Conservation (phyloP, 2,329 filamentous ascomycete species). For the Penicillium freii region DNA sequence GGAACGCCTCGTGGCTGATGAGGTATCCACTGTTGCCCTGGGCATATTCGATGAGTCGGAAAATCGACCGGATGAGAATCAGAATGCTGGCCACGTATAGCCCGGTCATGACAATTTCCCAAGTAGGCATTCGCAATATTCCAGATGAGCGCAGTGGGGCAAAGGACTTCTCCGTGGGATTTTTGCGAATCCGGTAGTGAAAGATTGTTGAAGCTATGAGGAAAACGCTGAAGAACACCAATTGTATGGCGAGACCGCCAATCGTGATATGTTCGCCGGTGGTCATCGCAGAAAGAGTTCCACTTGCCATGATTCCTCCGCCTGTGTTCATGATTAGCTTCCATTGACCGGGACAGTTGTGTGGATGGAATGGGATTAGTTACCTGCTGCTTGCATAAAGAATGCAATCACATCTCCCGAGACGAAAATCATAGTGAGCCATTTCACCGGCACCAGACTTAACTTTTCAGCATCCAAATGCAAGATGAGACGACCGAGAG, state of each 20-base stretch:
- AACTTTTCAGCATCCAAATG: conserved; percentile 41
- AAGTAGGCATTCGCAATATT: not conserved
- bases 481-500: conserved; percentile 46
- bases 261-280: conserved; percentile 19
- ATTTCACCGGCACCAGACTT: conserved; percentile 44
- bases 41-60: conserved; percentile 21
- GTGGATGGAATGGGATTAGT: not conserved
- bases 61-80: conserved; percentile 22
- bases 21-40: conserved; percentile 24
- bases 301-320: conserved; percentile 11
- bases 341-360: not conserved
- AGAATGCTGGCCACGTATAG: conserved; percentile 14
- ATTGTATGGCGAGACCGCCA: conserved; percentile 18
- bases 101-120: conserved; percentile 1
- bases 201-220: conserved; percentile 16
- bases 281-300: not conserved
- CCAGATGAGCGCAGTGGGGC: not conserved
- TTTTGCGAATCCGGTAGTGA: conserved; percentile 13
- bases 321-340: not conserved
- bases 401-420: conserved; percentile 49
- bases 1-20: conserved; percentile 22
- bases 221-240: conserved; percentile 22
- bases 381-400: conserved; percentile 41
- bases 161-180: conserved; percentile 8
- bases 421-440: conserved; percentile 51